Conservation (phyloP, 345 rosid genomes). For the Clarkia xantiana region DNA sequence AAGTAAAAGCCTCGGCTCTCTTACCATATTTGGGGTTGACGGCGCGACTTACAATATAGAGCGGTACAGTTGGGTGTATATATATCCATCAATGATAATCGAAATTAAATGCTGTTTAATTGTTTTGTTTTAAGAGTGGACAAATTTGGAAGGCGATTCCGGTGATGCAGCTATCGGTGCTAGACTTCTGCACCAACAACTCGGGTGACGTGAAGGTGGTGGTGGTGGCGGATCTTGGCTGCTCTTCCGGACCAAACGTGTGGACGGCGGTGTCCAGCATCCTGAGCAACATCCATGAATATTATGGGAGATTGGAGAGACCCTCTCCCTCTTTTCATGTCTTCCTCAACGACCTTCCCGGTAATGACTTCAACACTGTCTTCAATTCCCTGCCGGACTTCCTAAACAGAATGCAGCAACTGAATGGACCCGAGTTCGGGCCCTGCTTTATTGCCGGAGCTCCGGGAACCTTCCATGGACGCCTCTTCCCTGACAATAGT, state of each 20-base stretch:
- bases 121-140: constrained; percentile 8
- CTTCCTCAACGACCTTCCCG: constrained; percentile 26
- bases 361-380: constrained; percentile 32
- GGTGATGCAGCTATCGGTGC: constrained; percentile 12
- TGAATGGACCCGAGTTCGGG: constrained; percentile 18
- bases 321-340: constrained; percentile 15
- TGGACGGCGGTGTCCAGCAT: constrained; percentile 12
- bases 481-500: constrained; percentile 28
- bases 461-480: constrained; percentile 32
- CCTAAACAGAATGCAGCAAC: constrained; percentile 15
- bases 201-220: constrained; percentile 7
- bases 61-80: background rate
- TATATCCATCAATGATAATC: background rate
- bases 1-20: too few relatives aligned
- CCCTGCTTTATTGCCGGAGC: constrained; percentile 18
- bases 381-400: constrained; percentile 22
- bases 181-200: constrained; percentile 13
- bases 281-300: constrained; percentile 7
- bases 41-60: too few relatives aligned
- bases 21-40: too few relatives aligned
- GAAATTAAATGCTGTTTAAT: background rate
- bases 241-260: constrained; percentile 32
- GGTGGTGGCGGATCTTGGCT: constrained; percentile 29
- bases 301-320: constrained; percentile 9
- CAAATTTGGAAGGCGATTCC: constrained; percentile 13